Base-by-base conservation (phyloP, 1,139 yeast species). In the Hyphopichia buzzinii region DNA sequence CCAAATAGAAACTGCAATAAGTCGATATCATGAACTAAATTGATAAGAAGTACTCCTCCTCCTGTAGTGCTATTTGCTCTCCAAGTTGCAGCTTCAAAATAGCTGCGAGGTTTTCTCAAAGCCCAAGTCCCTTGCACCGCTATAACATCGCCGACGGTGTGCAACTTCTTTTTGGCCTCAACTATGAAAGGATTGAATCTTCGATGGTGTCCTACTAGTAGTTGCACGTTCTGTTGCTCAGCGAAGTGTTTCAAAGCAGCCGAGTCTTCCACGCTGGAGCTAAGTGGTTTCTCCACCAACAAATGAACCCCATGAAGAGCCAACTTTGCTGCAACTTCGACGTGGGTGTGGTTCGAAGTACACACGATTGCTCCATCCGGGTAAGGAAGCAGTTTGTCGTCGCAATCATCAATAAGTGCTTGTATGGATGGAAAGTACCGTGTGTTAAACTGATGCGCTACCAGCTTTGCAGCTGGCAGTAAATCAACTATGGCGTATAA, bases 111-210 rank as follows among this genome's bases (percentile, higher is more conserved):
- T 41, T 67, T 67, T 30, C 55, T 52, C 12, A 65, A 47, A 7
- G 66, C 47, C 74, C 73, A 67, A 8, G 64, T 51, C 1, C 74
- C 74, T 43, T 66, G 73, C 8, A 67, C 43, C 1, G 72, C 73
- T 21, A 67, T 48, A 2, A 64, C 49, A 3, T 50, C 47, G 2
- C 74, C 74, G 2, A 65, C 53, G 28, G 44, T 47, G 8, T 38
- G 37, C 27, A 67, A 48, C 33, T 58, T 56, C 30, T 53, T 52
- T 47, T 64, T 67, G 21, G 72, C 59, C 29, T 58, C 58, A 4
- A 64, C 53, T 13, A 66, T 64, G 38, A 52, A 64, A 1, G 68
- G 68, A 41, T 67, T 67, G 45, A 67, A 67, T 24, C 73, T 44
- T 25, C 73, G 48, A 41, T 67, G 73, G 40, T 67, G 73, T 2